Percentiles rank a stretch among this genome's conserved stretches.
These are phyloP conservation scores for Hibiscus syriacus DNA, from an alignment of 345 rosid genomes.

Conservation along the genomic window DNA sequence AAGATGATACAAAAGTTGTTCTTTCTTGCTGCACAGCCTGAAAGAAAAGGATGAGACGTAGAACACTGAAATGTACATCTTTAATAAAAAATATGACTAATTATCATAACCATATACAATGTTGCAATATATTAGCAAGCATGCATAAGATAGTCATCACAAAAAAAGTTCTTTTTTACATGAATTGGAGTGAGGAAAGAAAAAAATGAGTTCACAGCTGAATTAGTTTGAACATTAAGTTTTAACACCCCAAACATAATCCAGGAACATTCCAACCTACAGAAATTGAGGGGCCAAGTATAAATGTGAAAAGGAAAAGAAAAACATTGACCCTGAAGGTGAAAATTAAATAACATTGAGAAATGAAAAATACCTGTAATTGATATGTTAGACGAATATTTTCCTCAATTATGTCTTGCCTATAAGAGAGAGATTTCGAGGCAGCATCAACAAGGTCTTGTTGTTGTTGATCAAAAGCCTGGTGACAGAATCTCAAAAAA, in stretches of 20 bases:
- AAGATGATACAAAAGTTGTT: slow-evolving; percentile 72
- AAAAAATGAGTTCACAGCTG: background rate
- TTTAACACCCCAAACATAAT: background rate
- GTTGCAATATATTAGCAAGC: background rate
- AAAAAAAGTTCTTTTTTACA: background rate
- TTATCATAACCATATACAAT: background rate
- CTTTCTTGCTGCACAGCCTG: slow-evolving; percentile 96
- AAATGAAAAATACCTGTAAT: slow-evolving; percentile 53
- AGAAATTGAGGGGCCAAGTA: background rate
- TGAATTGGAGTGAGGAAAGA: background rate
- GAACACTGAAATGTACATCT: too few species aligned
- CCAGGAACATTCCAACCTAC: too few species aligned
- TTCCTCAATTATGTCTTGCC: slow-evolving; percentile 97
- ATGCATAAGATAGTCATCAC: background rate
- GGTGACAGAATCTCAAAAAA: slow-evolving; percentile 18
- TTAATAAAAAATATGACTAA: too few species aligned
- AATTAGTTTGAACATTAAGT: background rate
- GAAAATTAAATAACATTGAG: background rate
- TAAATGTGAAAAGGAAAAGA: background rate
- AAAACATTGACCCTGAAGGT: background rate
- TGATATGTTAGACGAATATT: slow-evolving; percentile 82
- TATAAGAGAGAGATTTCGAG: slow-evolving; percentile 85
- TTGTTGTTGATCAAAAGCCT: slow-evolving; percentile 99
- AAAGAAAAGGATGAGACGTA: slow-evolving; percentile 21
- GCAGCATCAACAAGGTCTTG: slow-evolving; percentile 98